These are phyloP conservation scores for Hericium erinaceus DNA, from an alignment of 768 basidiomycete species.

Conservation along the genomic window DNA sequence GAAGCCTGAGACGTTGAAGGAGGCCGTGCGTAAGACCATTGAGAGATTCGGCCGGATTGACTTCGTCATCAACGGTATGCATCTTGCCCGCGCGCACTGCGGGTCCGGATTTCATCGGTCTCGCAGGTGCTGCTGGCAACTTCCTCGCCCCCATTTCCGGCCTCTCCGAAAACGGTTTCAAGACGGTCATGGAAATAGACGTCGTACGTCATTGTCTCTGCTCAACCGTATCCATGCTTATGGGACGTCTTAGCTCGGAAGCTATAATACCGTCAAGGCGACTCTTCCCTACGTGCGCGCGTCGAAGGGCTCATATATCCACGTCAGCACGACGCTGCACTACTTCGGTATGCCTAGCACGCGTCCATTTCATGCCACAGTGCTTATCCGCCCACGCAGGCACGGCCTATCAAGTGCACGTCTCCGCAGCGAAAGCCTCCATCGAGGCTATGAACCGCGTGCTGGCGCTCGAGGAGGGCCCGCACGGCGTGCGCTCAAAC, in stretches of 20 bases:
- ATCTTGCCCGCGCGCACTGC: not conserved
- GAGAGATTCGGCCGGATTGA: slow-evolving; percentile 81
- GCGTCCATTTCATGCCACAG: too few relatives aligned
- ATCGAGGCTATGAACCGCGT: slow-evolving; percentile 84
- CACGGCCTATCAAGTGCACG: slow-evolving; percentile 84
- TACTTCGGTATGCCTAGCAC: slow-evolving; percentile 34
- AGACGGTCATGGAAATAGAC: slow-evolving; percentile 90
- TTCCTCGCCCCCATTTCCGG: slow-evolving; percentile 82
- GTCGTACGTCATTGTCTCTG: slow-evolving; percentile 39
- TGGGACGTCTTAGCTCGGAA: slow-evolving; percentile 54
- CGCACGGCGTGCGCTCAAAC: slow-evolving; percentile 84
- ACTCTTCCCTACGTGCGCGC: slow-evolving; percentile 67
- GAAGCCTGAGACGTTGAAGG: slow-evolving; percentile 57
- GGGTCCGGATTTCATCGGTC: too few relatives aligned
- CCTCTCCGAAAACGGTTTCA: slow-evolving; percentile 85
- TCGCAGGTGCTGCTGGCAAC: slow-evolving; percentile 86
- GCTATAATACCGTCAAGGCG: slow-evolving; percentile 91
- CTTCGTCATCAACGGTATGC: slow-evolving; percentile 86
- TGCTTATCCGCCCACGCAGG: slow-evolving; percentile 4
- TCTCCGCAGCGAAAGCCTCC: slow-evolving; percentile 90
- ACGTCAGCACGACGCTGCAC: slow-evolving; percentile 86
- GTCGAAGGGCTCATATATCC: slow-evolving; percentile 74
- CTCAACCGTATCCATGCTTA: too few relatives aligned
- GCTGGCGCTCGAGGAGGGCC: slow-evolving; percentile 90
- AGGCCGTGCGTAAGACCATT: slow-evolving; percentile 68